Evolutionary conservation across 2,329 filamentous ascomycete genomes (phyloP).

Genomic region (Teratosphaeria gauchensis): DNA sequence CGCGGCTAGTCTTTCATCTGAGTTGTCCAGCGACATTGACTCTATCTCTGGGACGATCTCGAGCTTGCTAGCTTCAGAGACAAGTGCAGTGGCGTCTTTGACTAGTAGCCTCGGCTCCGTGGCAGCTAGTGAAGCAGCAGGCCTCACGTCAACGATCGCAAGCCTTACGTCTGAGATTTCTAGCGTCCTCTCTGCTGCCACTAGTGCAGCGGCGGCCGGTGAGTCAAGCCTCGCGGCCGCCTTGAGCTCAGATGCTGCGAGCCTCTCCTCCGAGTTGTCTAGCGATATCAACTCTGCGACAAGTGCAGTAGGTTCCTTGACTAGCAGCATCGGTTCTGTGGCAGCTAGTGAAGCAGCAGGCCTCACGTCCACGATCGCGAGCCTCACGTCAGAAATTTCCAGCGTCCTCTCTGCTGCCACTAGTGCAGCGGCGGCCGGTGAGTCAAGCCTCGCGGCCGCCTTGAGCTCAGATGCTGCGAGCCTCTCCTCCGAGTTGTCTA

Average conservation of each 20-base stretch:
- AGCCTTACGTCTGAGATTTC: not conserved
- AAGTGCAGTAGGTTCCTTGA: not conserved
- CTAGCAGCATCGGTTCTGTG: too few relatives aligned
- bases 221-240: not conserved
- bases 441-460: not conserved
- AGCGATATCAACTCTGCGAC: not conserved
- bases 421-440: not conserved
- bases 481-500: not conserved
- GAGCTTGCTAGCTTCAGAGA: not conserved
- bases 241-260: not conserved
- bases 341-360: too few relatives aligned
- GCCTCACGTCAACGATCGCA: not conserved
- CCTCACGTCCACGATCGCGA: not conserved
- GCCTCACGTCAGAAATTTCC: not conserved
- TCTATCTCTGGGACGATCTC: not conserved
- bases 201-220: not conserved
- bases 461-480: not conserved
- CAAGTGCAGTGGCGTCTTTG: not conserved
- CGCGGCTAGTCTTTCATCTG: not conserved
- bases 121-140: too few relatives aligned
- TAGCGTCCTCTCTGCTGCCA: not conserved
- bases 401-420: not conserved
- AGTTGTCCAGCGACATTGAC: not conserved
- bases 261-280: not conserved
- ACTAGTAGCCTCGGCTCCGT: too few relatives aligned